Conservation (phyloP, 129 eudicot species). For the Lactuca sativa region DNA sequence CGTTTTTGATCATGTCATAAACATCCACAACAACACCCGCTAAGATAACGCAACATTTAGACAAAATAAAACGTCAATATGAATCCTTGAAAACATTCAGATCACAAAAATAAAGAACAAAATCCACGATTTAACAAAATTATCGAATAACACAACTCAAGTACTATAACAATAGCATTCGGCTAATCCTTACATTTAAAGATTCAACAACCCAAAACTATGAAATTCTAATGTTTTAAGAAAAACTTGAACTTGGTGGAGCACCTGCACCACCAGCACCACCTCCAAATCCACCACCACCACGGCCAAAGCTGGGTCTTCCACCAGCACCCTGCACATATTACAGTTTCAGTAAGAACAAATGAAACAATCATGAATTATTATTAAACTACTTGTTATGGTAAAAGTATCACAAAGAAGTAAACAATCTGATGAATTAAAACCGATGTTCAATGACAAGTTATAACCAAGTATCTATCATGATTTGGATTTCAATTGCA, state of each 20-base stretch:
- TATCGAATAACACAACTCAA: conserved; percentile 27
- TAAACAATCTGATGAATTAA: not conserved
- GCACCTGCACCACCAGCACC: conserved; percentile 75
- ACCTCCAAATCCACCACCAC: conserved; percentile 85
- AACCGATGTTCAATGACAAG: not conserved
- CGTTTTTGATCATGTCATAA: too few species aligned
- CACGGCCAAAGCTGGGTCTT: conserved; percentile 91
- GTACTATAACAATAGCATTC: conserved; percentile 26
- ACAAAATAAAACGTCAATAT: not conserved
- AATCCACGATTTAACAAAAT: conserved; percentile 28
- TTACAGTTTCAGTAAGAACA: not conserved
- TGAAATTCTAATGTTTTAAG: conserved; percentile 16
- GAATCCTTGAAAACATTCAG: not conserved
- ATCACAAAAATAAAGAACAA: conserved; percentile 7
- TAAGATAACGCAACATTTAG: not conserved
- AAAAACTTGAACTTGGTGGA: conserved; percentile 68
- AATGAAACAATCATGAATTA: not conserved
- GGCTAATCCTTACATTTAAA: conserved; percentile 15
- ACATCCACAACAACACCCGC: not conserved
- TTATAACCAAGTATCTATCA: not conserved
- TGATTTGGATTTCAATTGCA: too few species aligned
- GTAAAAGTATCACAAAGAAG: too few species aligned
- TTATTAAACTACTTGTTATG: too few species aligned
- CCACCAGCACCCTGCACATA: conserved; percentile 65
- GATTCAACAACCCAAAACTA: conserved; percentile 15